Conservation (phyloP, 2,329 filamentous ascomycete species). For the Fusarium aywerte region DNA sequence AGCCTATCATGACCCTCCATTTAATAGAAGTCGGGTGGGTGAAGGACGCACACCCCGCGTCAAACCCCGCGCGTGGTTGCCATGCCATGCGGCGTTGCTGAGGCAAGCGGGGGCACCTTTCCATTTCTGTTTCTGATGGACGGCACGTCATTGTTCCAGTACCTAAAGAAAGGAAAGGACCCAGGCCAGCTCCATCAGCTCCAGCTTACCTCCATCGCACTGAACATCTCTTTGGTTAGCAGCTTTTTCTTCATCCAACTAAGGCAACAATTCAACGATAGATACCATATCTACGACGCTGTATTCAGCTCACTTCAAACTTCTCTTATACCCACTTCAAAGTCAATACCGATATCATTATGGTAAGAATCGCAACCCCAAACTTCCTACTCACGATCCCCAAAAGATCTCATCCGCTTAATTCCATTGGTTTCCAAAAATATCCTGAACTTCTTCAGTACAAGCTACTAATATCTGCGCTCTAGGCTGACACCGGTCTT, state of each 20-base stretch:
- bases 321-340: background rate
- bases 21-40: no score
- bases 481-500: constrained; percentile 79
- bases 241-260: constrained; percentile 16
- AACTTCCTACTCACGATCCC: background rate
- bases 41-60: constrained; percentile 35
- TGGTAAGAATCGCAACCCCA: constrained; percentile 28
- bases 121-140: constrained; percentile 8
- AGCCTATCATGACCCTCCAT: constrained; percentile 15
- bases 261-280: constrained; percentile 2
- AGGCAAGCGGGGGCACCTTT: constrained; percentile 12
- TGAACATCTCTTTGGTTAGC: constrained; percentile 12
- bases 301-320: background rate
- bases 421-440: background rate
- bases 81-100: constrained; percentile 32
- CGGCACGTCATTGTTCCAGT: constrained; percentile 43
- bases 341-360: constrained; percentile 19
- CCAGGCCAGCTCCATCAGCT: constrained; percentile 31
- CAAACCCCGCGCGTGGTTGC: constrained; percentile 35
- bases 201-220: constrained; percentile 29
- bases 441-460: background rate
- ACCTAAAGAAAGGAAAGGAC: background rate
- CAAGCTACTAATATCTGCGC: constrained; percentile 12
- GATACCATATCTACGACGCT: background rate
- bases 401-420: background rate